These are phyloP conservation scores for Secale cereale DNA, from an alignment of 176 grass and related monocot genomes.

Conservation along the genomic window DNA sequence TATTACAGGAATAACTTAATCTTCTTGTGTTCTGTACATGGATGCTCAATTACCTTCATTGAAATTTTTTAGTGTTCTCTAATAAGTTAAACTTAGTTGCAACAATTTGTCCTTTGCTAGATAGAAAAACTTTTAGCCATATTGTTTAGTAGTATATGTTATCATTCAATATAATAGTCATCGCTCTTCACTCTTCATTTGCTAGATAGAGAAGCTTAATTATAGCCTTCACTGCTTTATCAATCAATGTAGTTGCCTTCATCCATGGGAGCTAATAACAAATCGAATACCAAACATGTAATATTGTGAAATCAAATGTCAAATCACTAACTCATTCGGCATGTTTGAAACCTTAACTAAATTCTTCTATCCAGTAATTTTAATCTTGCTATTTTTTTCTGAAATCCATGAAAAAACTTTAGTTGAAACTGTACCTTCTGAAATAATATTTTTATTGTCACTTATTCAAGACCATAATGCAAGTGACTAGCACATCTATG, in stretches of 20 bases:
- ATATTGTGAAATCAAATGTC: not conserved
- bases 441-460: too few relatives aligned
- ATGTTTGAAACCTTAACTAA: not conserved
- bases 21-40: not conserved
- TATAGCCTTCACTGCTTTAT: too few relatives aligned
- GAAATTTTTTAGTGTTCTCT: too few relatives aligned
- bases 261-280: too few relatives aligned
- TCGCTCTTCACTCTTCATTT: not conserved
- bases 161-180: not conserved
- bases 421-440: not conserved
- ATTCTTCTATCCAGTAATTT: not conserved
- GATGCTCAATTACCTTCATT: not conserved
- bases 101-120: not conserved
- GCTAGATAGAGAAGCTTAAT: too few relatives aligned
- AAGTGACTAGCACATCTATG: not conserved
- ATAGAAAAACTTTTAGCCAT: not conserved
- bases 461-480: too few relatives aligned
- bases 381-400: not conserved
- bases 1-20: not conserved
- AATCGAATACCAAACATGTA: too few relatives aligned
- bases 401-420: not conserved
- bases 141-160: not conserved
- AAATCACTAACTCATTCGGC: not conserved
- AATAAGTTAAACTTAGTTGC: too few relatives aligned
- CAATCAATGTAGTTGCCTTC: too few relatives aligned